A percentile compares a stretch with the other conserved stretches of the same genome.
These are phyloP conservation scores for Kalmusia sp. DNA, from an alignment of 2,329 filamentous ascomycete genomes.

Conservation along the genomic window DNA sequence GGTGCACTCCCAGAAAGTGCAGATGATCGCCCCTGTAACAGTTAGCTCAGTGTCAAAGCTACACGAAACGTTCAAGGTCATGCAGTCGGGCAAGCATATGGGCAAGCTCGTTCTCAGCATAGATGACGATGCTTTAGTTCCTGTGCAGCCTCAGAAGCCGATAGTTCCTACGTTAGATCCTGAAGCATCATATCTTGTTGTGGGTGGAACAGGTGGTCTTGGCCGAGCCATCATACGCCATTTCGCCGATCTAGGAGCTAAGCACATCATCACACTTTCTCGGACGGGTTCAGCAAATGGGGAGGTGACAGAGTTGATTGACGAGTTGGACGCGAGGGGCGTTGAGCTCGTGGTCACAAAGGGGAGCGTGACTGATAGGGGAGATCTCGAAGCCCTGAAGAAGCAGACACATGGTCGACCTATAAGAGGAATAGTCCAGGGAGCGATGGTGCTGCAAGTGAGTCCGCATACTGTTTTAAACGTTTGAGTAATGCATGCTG, in stretches of 20 bases:
- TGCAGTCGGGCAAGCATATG: conserved; percentile 19
- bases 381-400: neutral
- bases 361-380: neutral
- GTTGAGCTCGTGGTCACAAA: neutral
- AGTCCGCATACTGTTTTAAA: neutral
- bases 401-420: no score
- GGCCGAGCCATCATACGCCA: conserved; percentile 19
- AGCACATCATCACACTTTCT: conserved; percentile 18
- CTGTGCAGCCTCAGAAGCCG: neutral
- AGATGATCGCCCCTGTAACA: neutral
- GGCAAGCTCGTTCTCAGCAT: conserved; percentile 7
- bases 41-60: neutral
- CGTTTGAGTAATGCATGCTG: neutral
- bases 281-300: neutral
- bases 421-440: neutral
- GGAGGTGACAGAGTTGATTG: neutral
- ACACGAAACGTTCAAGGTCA: conserved; percentile 13
- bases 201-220: conserved; percentile 25
- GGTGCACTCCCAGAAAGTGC: no score
- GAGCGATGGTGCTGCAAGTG: neutral
- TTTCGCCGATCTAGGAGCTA: conserved; percentile 22
- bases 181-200: conserved; percentile 20
- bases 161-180: neutral
- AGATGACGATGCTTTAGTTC: no score
- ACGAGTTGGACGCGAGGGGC: neutral